Percentiles rank a stretch among this genome's conserved stretches.
These are phyloP conservation scores for Dendrobium huoshanense DNA, from an alignment of 106 monocot species.

Conservation along the genomic window DNA sequence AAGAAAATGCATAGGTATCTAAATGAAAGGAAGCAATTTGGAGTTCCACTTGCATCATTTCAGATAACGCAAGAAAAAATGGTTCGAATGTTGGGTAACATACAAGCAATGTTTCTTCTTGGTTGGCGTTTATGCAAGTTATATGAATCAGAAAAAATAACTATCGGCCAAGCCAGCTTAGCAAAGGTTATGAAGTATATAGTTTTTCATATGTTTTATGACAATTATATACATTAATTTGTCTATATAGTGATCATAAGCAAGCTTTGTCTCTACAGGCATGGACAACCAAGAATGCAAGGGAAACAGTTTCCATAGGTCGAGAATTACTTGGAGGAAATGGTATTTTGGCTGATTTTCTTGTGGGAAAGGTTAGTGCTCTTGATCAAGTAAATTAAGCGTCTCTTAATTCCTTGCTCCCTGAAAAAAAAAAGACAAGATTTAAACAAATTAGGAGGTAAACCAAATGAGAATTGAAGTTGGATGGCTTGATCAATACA, in stretches of 20 bases:
- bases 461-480: no score
- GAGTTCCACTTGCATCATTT: conserved; percentile 80
- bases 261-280: not conserved
- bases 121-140: conserved; percentile 59
- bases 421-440: no score
- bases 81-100: conserved; percentile 80
- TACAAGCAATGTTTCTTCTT: conserved; percentile 48
- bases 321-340: not conserved
- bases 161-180: conserved; percentile 47
- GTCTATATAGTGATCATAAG: no score
- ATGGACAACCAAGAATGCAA: not conserved
- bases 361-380: not conserved
- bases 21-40: conserved; percentile 71
- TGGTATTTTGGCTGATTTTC: not conserved
- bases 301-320: not conserved
- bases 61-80: conserved; percentile 93
- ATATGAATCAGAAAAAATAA: conserved; percentile 94
- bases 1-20: conserved; percentile 22
- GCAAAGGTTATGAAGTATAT: conserved; percentile 25
- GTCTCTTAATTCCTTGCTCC: no score
- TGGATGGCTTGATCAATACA: no score
- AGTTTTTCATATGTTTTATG: no score
- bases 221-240: no score
- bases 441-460: no score
- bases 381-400: no score